phyloP scores from a whole-genome alignment of 805 yeast species.

The Pichia gijzeniarum region DNA sequence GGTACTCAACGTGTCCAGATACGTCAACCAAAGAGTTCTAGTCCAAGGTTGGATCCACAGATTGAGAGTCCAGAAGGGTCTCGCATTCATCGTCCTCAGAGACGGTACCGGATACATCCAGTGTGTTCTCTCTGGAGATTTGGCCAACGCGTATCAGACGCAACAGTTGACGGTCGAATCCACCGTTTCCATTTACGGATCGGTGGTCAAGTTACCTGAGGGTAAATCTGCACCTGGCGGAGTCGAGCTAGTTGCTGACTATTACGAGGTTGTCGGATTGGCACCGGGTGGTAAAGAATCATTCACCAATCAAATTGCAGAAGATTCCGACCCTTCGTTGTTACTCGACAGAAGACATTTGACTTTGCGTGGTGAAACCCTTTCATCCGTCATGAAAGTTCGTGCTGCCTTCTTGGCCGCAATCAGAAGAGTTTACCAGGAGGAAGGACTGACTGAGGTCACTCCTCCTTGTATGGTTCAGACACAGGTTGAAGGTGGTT shows the following conservation, averaged over 20 bases:
- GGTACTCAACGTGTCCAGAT: slow-evolving; percentile 46
- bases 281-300: slow-evolving; percentile 97
- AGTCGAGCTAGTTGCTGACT: slow-evolving; percentile 88
- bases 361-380: slow-evolving; percentile 92
- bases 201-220: slow-evolving; percentile 77
- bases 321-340: slow-evolving; percentile 87
- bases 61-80: slow-evolving; percentile 85
- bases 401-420: slow-evolving; percentile 74
- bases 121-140: slow-evolving; percentile 80
- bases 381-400: slow-evolving; percentile 89
- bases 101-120: slow-evolving; percentile 94
- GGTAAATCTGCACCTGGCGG: slow-evolving; percentile 98
- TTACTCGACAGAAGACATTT: slow-evolving; percentile 93
- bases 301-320: slow-evolving; percentile 89
- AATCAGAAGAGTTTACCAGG: slow-evolving; percentile 69
- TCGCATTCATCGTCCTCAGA: slow-evolving; percentile 84
- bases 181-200: slow-evolving; percentile 75
- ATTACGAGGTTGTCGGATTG: slow-evolving; percentile 78
- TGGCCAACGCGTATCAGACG: slow-evolving; percentile 87
- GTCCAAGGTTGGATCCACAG: slow-evolving; percentile 97
- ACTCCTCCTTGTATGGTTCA: slow-evolving; percentile 99
- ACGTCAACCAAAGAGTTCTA: slow-evolving; percentile 60
- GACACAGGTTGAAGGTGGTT: slow-evolving; percentile 99
- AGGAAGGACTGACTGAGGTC: slow-evolving; percentile 77
- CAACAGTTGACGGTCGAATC: slow-evolving; percentile 83